phyloP scores from a whole-genome alignment of 1,284 basidiomycete genomes.

The Ceratobasidium sp. region DNA sequence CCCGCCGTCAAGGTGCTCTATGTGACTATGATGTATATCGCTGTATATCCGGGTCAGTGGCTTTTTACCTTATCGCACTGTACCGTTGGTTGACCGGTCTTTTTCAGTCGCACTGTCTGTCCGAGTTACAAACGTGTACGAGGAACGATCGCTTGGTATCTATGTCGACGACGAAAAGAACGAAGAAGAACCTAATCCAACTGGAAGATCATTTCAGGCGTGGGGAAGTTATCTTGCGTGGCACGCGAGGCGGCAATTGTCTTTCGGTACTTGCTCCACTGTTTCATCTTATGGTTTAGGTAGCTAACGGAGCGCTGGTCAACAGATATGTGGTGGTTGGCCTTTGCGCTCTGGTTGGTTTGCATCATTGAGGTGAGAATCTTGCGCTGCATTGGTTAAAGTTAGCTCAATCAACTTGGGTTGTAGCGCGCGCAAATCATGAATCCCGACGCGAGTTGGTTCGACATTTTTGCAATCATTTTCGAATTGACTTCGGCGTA shows the following conservation, averaged over 20 bases:
- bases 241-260: conserved; percentile 86
- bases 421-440: conserved; percentile 63
- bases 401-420: no score
- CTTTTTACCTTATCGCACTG: conserved; percentile 55
- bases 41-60: conserved; percentile 60
- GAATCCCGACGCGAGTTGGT: conserved; percentile 66
- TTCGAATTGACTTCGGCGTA: conserved; percentile 93
- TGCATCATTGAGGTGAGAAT: conserved; percentile 83
- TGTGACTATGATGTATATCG: conserved; percentile 82
- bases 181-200: conserved; percentile 54
- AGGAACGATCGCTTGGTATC: conserved; percentile 85
- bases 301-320: conserved; percentile 23
- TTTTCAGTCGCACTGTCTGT: conserved; percentile 64
- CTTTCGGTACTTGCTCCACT: conserved; percentile 77
- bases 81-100: conserved; percentile 58
- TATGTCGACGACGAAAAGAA: conserved; percentile 60
- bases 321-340: conserved; percentile 90
- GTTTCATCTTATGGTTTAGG: no score
- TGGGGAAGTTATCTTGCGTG: conserved; percentile 80
- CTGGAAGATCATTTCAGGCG: conserved; percentile 62
- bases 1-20: conserved; percentile 91
- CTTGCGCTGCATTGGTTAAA: background rate
- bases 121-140: conserved; percentile 98
- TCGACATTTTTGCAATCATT: conserved; percentile 79
- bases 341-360: conserved; percentile 75